Conservation (phyloP, 1,284 basidiomycete species). For the Cutaneotrichosporon dermatis region DNA sequence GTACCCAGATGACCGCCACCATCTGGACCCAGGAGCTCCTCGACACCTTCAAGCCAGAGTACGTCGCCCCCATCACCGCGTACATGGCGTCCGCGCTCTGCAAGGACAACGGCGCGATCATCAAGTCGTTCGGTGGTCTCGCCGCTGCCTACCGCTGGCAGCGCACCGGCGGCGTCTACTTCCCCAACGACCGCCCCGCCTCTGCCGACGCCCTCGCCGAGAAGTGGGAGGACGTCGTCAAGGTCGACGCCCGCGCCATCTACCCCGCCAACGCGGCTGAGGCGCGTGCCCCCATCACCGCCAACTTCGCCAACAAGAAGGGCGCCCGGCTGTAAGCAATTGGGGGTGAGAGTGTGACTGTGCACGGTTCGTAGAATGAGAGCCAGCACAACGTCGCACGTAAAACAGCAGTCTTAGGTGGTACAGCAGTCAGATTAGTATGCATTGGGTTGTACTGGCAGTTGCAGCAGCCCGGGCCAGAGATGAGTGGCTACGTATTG, state of each 20-base stretch:
- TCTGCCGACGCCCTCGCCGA: constrained; percentile 71
- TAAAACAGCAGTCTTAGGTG: too few species aligned
- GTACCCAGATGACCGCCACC: constrained; percentile 84
- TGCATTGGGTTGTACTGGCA: too few species aligned
- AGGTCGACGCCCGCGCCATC: constrained; percentile 76
- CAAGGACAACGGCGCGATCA: constrained; percentile 69
- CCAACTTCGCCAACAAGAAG: constrained; percentile 66
- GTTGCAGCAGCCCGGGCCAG: too few species aligned
- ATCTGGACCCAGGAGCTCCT: constrained; percentile 87
- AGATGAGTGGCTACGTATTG: too few species aligned
- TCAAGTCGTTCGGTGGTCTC: constrained; percentile 91
- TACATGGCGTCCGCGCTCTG: constrained; percentile 79
- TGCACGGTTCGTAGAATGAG: too few species aligned
- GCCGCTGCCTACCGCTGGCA: constrained; percentile 91
- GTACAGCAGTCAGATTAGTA: too few species aligned
- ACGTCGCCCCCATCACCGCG: constrained; percentile 85
- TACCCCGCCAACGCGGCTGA: constrained; percentile 69
- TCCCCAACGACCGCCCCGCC: constrained; percentile 69
- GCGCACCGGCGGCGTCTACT: constrained; percentile 66
- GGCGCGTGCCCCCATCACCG: constrained; percentile 70
- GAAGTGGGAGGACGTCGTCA: constrained; percentile 76
- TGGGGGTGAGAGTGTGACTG: background rate
- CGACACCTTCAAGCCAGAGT: constrained; percentile 75
- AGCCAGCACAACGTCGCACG: too few species aligned
- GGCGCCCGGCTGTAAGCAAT: background rate